Evolutionary conservation across 108 stramenopile genomes (phyloP).

Genomic region (Tribonema minus): DNA sequence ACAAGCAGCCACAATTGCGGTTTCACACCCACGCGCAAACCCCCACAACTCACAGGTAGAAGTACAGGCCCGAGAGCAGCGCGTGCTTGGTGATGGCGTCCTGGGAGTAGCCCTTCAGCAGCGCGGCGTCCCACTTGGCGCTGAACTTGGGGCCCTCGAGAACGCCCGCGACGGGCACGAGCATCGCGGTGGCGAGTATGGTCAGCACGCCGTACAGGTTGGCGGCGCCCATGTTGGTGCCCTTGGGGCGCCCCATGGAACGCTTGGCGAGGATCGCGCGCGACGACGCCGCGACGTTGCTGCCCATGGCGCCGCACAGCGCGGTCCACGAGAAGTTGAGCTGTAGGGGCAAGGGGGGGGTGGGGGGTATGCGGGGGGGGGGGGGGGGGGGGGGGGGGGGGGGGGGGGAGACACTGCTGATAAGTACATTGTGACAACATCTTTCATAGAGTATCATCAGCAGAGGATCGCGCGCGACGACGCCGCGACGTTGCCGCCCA

Average conservation of each 20-base stretch:
- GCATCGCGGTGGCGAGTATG: slow-evolving; percentile 75
- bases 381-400: no score
- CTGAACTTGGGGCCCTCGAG: slow-evolving; percentile 77
- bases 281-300: slow-evolving; percentile 89
- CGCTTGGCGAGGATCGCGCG: slow-evolving; percentile 85
- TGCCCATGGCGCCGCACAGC: slow-evolving; percentile 88
- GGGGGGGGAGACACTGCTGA: no score
- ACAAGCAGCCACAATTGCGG: no score
- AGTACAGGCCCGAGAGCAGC: slow-evolving; percentile 70
- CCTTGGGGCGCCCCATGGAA: slow-evolving; percentile 63
- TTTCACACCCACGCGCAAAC: no score
- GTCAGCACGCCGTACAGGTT: slow-evolving; percentile 91
- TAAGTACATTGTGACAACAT: no score
- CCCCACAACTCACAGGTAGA: slow-evolving; percentile 79
- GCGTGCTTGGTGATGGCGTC: slow-evolving; percentile 27
- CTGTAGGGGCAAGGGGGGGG: no score
- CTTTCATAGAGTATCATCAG: no score
- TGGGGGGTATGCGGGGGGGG: no score
- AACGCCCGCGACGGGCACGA: slow-evolving; percentile 75
- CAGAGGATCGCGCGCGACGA: slow-evolving; percentile 87
- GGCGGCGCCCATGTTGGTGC: slow-evolving; percentile 86
- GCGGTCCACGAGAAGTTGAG: slow-evolving; percentile 89
- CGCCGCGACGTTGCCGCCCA: slow-evolving; percentile 91
- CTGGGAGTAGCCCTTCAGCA: slow-evolving; percentile 52
- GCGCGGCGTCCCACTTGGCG: slow-evolving; percentile 67